Base-by-base conservation (phyloP, 805 yeast species). In the Kluyveromyces lactis region DNA sequence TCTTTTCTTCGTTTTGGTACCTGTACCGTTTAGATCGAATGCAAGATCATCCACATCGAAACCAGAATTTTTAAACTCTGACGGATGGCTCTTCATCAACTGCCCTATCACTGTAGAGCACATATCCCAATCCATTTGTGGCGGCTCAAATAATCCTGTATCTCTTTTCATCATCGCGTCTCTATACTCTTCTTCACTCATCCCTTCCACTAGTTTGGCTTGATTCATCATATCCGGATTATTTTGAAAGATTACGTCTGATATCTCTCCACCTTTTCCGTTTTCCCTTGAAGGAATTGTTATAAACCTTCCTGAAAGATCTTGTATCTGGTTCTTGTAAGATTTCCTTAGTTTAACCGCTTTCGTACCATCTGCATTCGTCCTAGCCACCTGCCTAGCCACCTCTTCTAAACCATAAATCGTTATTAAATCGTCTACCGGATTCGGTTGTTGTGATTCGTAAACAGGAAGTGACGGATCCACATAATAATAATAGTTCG, bases 291-390 rank as follows among this genome's bases (percentile, higher is more conserved):
- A 69, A n/a, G 85, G 83, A 30, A 82, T 77, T 27, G 68, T 53
- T 5, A 50, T 68, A 48, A 79, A 85, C 53, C 79, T 81, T 2
- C 89, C 97, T 0, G 95, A 84, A 21, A 92, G 66, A 49, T 89
- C 97, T 28, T 73, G 69, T 11, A 92, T 82, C 57, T 90, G 97
- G 47, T 89, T 87, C 60, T 92, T 92, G 64, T 92, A 92, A 0
- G 97, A 86, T 62, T 92, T 92, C 51, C 98, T 73, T 40, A 92
- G 72, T 63, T 92, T 92, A 28, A 87, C 87, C 40, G 95, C 96
- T 50, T 85, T 87, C 0, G 92, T 73, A 0, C 96, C 95, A 52
- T 82, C 94, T 2, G 86, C 80, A 52, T 85, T 87, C 9, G 81
- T 72, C 53, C 98, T 73, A 1, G 96, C 95, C 31, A 92, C 81